Evolutionary conservation across 2,329 filamentous ascomycete genomes (phyloP), one percentile per base, ranked within the genome.

Genomic region (Calonectria naviculata): DNA sequence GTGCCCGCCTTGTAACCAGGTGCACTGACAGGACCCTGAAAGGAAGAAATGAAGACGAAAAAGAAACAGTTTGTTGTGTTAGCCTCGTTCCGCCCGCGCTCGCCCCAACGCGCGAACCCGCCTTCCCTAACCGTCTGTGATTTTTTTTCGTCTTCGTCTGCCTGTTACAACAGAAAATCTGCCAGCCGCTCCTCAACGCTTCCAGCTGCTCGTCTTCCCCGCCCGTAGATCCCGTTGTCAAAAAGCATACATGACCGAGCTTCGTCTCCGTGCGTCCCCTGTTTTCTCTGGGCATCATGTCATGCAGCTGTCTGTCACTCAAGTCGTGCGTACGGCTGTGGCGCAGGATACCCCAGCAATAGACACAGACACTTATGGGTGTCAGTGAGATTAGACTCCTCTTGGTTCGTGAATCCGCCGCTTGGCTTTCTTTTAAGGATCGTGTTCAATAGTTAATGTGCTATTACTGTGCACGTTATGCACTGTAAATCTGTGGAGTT

Each of bases 11-110:
- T 38, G 38, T 24, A 31, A 36, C 47, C 54, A 49, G 61, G 69
- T 68, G 74, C 70, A 69, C 24, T 70, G 72, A 74, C 73, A 49
- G 67, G 76, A 78, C 73, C 75, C 75, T 75, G 68, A 52, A 72
- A 67, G 74, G 60, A 42, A 61, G 41, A 24, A 56, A 56, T 19
- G 54, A 56, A 24, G 41, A 52, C 62, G 54, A 70, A 65, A 64
- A 63, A 67, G 41, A 70, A 68, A 67, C 26, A 38, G 29, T 21
- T 28, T 38, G 56, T 71, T 68, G 34, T 67, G 42, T 60, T 38
- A 42, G 42, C 66, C 58, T 65, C 63, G 60, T 71, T 73, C 68
- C 41, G n/a, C 58, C 29, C 67, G 44, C 69, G 70, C 72, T 73
- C 54, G 71, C 73, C 56, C 71, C 75, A 60, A 47, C 46, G 58